phyloP scores from a whole-genome alignment of 257 asterid genomes.

The Rubia yunnanensis region DNA sequence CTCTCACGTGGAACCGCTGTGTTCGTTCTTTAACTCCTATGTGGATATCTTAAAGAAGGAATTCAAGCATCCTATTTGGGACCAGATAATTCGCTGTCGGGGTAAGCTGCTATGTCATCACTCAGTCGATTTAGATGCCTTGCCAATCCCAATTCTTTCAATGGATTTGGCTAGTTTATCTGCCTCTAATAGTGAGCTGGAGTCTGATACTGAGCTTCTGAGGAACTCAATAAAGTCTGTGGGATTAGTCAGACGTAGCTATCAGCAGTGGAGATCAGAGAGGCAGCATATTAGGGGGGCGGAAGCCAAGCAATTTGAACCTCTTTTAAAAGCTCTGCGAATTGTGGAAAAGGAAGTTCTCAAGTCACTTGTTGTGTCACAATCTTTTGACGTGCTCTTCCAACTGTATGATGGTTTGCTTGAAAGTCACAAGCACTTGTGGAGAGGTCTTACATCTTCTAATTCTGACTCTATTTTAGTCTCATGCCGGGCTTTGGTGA shows the following conservation, averaged over 20 bases:
- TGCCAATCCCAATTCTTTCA: conserved; percentile 51
- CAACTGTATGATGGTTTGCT: conserved; percentile 46
- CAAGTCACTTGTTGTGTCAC: conserved; percentile 40
- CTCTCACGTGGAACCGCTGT: conserved; percentile 39
- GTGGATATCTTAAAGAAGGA: conserved; percentile 41
- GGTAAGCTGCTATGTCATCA: conserved; percentile 29
- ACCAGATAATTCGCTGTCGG: conserved; percentile 35
- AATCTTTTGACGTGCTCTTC: conserved; percentile 48
- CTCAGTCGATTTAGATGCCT: conserved; percentile 17
- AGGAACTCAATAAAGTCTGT: conserved; percentile 43
- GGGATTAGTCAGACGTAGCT: conserved; percentile 51
- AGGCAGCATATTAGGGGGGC: conserved; percentile 9
- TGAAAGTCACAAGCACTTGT: conserved; percentile 67
- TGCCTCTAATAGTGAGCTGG: conserved; percentile 28
- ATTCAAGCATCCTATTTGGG: conserved; percentile 70
- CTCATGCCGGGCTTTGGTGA: conserved; percentile 52
- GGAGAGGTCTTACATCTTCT: conserved; percentile 43
- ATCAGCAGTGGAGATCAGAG: conserved; percentile 75
- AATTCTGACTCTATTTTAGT: conserved; percentile 32
- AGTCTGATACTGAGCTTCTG: conserved; percentile 31
- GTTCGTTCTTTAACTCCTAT: conserved; percentile 39
- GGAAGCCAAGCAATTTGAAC: conserved; percentile 28
- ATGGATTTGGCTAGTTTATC: conserved; percentile 30
- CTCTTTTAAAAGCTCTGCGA: conserved; percentile 40
- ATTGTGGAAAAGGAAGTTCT: conserved; percentile 59